phyloP scores from a whole-genome alignment of 176 grass and related monocot genomes.

The Otatea glauca region DNA sequence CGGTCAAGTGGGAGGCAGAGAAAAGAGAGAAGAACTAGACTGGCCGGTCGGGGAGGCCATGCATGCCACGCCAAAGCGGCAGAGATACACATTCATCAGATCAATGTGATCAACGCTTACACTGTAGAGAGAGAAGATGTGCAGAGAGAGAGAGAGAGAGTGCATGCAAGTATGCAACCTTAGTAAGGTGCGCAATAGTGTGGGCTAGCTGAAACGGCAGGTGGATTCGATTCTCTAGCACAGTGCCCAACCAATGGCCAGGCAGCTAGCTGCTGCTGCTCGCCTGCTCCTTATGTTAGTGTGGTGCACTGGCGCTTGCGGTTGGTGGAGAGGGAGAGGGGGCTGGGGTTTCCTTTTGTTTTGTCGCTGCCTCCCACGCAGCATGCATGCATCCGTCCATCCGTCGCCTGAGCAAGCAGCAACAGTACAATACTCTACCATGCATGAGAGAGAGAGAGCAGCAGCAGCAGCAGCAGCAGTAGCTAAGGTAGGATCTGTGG shows the following conservation, averaged over 20 bases:
- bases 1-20: conserved; percentile 12
- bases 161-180: conserved; percentile 44
- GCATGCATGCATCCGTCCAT: conserved; percentile 43
- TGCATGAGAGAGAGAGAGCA: background rate
- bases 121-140: background rate
- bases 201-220: conserved; percentile 43
- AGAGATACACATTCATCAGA: conserved; percentile 25
- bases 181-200: conserved; percentile 33
- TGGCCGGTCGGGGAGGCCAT: conserved; percentile 1
- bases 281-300: conserved; percentile 43
- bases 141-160: background rate
- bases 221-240: conserved; percentile 65
- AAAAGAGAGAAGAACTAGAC: background rate
- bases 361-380: conserved; percentile 45
- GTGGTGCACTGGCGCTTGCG: background rate
- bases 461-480: background rate
- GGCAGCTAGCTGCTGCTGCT: background rate
- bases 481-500: background rate
- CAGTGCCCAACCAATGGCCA: conserved; percentile 21
- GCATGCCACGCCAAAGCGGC: conserved; percentile 32
- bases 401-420: conserved; percentile 3
- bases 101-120: background rate
- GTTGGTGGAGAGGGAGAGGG: conserved; percentile 14
- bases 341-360: conserved; percentile 24
- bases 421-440: background rate